Conservation (phyloP, 768 basidiomycete species). For the Amanita polypyramis region DNA sequence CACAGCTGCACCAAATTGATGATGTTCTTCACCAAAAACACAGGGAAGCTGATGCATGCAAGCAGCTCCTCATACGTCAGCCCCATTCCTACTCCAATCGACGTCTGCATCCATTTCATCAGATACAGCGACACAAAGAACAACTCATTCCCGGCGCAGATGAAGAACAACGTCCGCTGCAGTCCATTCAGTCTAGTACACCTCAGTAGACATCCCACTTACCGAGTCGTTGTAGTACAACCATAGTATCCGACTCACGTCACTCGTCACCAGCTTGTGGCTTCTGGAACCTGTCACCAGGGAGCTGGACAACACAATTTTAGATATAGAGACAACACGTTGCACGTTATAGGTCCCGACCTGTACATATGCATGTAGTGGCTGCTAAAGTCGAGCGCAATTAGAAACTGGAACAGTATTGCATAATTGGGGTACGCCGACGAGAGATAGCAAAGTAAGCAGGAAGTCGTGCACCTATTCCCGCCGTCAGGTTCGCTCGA, state of each 20-base stretch:
- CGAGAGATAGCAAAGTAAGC: slow-evolving; percentile 88
- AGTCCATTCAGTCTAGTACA: neutral
- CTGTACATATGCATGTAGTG: slow-evolving; percentile 99
- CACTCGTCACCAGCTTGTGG: slow-evolving; percentile 87
- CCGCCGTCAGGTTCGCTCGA: slow-evolving; percentile 4
- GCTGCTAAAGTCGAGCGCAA: slow-evolving; percentile 93
- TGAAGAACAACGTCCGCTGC: slow-evolving; percentile 78
- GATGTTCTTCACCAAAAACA: slow-evolving; percentile 78
- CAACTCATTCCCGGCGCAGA: slow-evolving; percentile 92
- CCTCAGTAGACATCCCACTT: slow-evolving; percentile 21
- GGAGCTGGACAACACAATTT: slow-evolving; percentile 44
- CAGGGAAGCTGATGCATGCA: slow-evolving; percentile 49
- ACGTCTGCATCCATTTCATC: slow-evolving; percentile 71
- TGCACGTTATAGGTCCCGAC: slow-evolving; percentile 27
- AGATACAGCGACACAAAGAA: slow-evolving; percentile 95
- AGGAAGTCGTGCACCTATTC: slow-evolving; percentile 89
- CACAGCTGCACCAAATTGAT: slow-evolving; percentile 96
- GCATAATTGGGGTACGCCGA: slow-evolving; percentile 83
- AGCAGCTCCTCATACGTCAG: slow-evolving; percentile 73
- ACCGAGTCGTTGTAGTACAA: slow-evolving; percentile 92
- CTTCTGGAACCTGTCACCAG: slow-evolving; percentile 89
- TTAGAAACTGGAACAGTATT: slow-evolving; percentile 86
- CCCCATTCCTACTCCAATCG: slow-evolving; percentile 42
- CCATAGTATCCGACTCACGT: slow-evolving; percentile 87
- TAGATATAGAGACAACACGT: slow-evolving; percentile 7